Base-by-base conservation (phyloP, 331 rosid genomes). In the Acacia pycnantha region DNA sequence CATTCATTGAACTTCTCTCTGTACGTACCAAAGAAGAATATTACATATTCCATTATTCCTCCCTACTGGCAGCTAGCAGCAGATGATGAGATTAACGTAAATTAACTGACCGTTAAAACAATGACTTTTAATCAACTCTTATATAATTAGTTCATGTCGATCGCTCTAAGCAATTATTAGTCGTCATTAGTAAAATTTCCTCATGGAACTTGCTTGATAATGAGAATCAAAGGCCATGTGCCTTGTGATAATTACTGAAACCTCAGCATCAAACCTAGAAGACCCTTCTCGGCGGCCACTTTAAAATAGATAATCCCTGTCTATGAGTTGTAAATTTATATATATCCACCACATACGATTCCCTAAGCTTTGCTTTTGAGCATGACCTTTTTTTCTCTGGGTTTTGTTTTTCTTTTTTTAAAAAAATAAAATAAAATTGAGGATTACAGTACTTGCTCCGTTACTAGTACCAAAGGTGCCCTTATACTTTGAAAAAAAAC, bases 151-250 rank as follows among this genome's bases (percentile, higher is more conserved):
- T 53, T 53, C 61, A 53, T 53, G 26, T 40, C 53, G 16, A 80
- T 76, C 70, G 29, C 33, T 73, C 37, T 72, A 2, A 19, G 44
- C 79, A 73, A 69, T 26, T 73, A 77, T 64, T 65, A 59, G 66
- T 56, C 53, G 72, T 58, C 67, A 80, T 80, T 31, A 77, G 76
- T 67, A 66, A 33, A 74, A 84, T 81, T 84, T 81, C 76, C 85
- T 54, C 54, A 72, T 74, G 82, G 79, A 80, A 82, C 83, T 43
- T 59, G 68, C 80, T 73, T 74, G 66, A 44, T 76, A 67, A 86
- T 43, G 48, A 73, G 83, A 86, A 82, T 88, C 81, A 78, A 15
- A 69, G 61, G 71, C 86, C 91, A 90, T 85, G 94, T 85, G 94
- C 87, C 74, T 47, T 26, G 83, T 84, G 73, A 85, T 85, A 68